phyloP scores from a whole-genome alignment of 1,139 yeast genomes.

The Taphrina sp. region DNA sequence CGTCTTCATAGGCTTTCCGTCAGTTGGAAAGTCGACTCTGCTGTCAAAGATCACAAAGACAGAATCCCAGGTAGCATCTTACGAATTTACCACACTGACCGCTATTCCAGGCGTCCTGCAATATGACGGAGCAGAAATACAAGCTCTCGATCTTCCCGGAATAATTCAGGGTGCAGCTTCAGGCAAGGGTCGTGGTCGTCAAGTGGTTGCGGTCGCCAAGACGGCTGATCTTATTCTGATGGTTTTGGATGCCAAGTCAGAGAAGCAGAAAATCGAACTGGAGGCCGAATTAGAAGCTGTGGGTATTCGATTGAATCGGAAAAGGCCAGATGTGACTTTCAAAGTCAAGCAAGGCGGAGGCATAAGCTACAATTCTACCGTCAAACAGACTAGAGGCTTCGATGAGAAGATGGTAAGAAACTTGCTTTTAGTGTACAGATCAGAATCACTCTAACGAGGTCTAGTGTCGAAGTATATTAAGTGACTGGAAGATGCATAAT shows the following conservation, averaged over 20 bases:
- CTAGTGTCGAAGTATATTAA: constrained; percentile 10
- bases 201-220: constrained; percentile 86
- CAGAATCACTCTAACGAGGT: neutral
- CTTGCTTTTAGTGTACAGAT: constrained; percentile 72
- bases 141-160: constrained; percentile 94
- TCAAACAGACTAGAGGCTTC: constrained; percentile 71
- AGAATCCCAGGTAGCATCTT: constrained; percentile 89
- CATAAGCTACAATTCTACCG: constrained; percentile 71
- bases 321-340: constrained; percentile 75
- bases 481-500: constrained; percentile 59
- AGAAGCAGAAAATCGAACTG: constrained; percentile 78
- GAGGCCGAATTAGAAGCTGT: constrained; percentile 90
- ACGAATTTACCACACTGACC: constrained; percentile 92
- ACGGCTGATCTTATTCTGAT: constrained; percentile 89
- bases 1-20: constrained; percentile 92
- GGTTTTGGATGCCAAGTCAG: constrained; percentile 92
- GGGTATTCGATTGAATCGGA: constrained; percentile 83
- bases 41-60: constrained; percentile 72
- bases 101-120: constrained; percentile 77
- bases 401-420: constrained; percentile 77
- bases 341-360: constrained; percentile 88
- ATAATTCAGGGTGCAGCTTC: constrained; percentile 95
- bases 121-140: constrained; percentile 95
- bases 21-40: constrained; percentile 93
- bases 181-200: constrained; percentile 97